Conservation (phyloP, 2,329 filamentous ascomycete genomes). For the Phialophora macrospora region DNA sequence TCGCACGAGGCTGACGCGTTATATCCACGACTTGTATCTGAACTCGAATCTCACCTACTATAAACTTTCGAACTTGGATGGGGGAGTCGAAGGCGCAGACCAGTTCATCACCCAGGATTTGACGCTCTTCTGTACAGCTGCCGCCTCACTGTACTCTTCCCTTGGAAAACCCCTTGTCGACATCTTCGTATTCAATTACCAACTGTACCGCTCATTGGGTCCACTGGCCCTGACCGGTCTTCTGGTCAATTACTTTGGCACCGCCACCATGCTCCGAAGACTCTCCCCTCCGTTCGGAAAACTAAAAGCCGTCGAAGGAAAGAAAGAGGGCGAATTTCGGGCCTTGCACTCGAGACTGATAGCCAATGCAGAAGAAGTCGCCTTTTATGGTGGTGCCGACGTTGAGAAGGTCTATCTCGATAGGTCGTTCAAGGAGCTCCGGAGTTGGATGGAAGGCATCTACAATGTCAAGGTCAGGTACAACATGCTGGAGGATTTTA, state of each 20-base stretch:
- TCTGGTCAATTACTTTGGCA: slow-evolving; percentile 90
- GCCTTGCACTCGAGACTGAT: slow-evolving; percentile 89
- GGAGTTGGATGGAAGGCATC: slow-evolving; percentile 97
- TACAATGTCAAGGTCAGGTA: slow-evolving; percentile 98
- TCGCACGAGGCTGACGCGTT: slow-evolving; percentile 88
- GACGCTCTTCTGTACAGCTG: slow-evolving; percentile 90
- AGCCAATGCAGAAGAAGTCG: slow-evolving; percentile 95
- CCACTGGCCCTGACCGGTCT: slow-evolving; percentile 85
- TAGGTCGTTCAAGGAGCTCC: slow-evolving; percentile 87
- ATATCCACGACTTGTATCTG: slow-evolving; percentile 95
- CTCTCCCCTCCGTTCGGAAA: slow-evolving; percentile 96
- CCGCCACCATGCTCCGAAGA: slow-evolving; percentile 83
- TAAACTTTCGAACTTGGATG: slow-evolving; percentile 89
- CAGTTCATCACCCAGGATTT: slow-evolving; percentile 98
- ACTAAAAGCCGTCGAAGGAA: slow-evolving; percentile 91
- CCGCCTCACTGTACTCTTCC: slow-evolving; percentile 91
- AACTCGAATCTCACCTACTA: slow-evolving; percentile 97
- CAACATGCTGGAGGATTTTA: slow-evolving; percentile 98
- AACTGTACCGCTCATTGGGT: slow-evolving; percentile 88
- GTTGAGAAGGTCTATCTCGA: slow-evolving; percentile 94
- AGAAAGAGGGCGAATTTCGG: slow-evolving; percentile 93
- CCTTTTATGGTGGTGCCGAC: slow-evolving; percentile 93
- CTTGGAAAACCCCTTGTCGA: slow-evolving; percentile 98
- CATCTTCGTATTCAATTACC: slow-evolving; percentile 96
- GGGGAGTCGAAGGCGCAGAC: slow-evolving; percentile 87